Evolutionary conservation across 139 green algal species (phyloP).

Genomic region (Chlorella ohadii): DNA sequence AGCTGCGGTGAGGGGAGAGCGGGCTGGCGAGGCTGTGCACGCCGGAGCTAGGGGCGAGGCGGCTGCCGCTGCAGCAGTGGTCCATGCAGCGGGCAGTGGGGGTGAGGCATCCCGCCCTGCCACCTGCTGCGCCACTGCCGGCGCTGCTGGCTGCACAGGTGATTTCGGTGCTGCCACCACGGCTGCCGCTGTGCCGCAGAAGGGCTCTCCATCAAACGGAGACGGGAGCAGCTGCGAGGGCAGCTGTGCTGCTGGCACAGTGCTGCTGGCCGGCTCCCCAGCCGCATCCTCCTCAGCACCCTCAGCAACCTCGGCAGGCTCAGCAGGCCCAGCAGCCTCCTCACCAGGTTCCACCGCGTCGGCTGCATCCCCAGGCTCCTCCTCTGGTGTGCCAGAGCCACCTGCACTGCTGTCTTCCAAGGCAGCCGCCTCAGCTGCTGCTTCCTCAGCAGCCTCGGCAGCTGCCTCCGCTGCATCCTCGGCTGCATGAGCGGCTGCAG

Average conservation of each 20-base stretch:
- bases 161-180: neutral
- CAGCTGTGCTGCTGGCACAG: neutral
- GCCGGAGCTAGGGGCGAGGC: neutral
- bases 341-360: too few species aligned
- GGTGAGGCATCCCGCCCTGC: neutral
- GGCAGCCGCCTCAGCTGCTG: too few species aligned
- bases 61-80: neutral
- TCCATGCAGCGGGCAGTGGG: neutral
- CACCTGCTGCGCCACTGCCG: neutral
- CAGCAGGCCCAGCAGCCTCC: neutral
- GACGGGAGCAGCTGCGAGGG: neutral
- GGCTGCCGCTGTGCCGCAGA: neutral
- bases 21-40: neutral
- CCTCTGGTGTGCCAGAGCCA: too few species aligned
- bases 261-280: neutral
- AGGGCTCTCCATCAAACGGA: constrained; percentile 9
- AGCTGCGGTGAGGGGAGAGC: neutral
- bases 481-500: too few species aligned
- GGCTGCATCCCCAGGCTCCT: too few species aligned
- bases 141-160: too few species aligned
- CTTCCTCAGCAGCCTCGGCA: too few species aligned
- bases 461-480: too few species aligned
- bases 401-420: too few species aligned
- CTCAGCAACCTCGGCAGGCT: neutral
- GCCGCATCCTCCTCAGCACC: neutral